These are phyloP conservation scores for Candida maesae DNA, from an alignment of 805 yeast species.

Conservation along the genomic window DNA sequence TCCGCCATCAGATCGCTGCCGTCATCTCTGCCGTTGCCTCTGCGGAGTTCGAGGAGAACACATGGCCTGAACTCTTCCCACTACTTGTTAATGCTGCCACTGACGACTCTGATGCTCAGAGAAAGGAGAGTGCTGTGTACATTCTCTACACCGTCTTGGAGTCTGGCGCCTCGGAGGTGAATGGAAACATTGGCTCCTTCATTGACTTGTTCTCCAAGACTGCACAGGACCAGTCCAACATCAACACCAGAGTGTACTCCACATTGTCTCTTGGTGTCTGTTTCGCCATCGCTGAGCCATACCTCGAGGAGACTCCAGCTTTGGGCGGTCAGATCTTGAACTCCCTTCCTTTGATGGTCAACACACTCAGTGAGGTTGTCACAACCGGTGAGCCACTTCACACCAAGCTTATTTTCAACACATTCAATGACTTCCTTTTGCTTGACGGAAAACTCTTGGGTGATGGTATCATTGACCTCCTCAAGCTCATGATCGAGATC, in stretches of 20 bases:
- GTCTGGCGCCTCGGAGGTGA: conserved; percentile 55
- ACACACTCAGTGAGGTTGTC: conserved; percentile 73
- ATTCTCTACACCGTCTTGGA: conserved; percentile 77
- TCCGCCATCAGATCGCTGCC: conserved; percentile 87
- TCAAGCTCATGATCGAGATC: conserved; percentile 72
- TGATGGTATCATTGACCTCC: conserved; percentile 61
- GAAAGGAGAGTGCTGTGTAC: conserved; percentile 80
- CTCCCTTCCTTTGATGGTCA: conserved; percentile 75
- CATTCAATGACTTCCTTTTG: conserved; percentile 74
- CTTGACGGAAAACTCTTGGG: conserved; percentile 79
- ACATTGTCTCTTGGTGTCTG: conserved; percentile 72
- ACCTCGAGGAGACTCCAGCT: conserved; percentile 41
- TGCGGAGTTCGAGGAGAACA: conserved; percentile 59
- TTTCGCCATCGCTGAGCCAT: conserved; percentile 64
- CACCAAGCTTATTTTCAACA: conserved; percentile 75
- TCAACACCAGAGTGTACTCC: conserved; percentile 76
- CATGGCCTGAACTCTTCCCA: conserved; percentile 79
- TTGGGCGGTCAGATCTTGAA: conserved; percentile 52
- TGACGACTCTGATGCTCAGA: conserved; percentile 43
- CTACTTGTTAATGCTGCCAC: conserved; percentile 65
- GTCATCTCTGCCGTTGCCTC: conserved; percentile 84
- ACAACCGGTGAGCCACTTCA: conserved; percentile 65
- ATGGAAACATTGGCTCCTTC: conserved; percentile 59
- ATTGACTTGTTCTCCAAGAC: conserved; percentile 67
- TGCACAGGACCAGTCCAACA: conserved; percentile 54